Conservation (phyloP, 2,329 filamentous ascomycete genomes). For the Chaetomiaceae sp. region DNA sequence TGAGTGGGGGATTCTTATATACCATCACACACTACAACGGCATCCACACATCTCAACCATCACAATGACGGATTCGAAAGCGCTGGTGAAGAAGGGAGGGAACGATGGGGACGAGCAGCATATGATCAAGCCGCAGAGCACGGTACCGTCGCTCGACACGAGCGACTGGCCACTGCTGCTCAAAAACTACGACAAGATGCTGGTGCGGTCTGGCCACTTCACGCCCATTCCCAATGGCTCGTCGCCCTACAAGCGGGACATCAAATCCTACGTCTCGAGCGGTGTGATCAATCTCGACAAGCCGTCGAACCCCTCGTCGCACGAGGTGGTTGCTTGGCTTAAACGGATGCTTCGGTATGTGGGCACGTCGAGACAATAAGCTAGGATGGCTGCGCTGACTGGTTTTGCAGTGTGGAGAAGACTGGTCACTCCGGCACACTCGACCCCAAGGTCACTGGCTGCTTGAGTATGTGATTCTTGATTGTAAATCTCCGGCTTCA, state of each 20-base stretch:
- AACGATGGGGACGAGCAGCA: constrained; percentile 60
- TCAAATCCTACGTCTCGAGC: constrained; percentile 95
- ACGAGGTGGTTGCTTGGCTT: constrained; percentile 99
- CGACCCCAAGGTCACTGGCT: constrained; percentile 82
- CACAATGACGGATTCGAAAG: constrained; percentile 17
- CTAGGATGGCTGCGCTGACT: constrained; percentile 6
- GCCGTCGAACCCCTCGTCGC: constrained; percentile 93
- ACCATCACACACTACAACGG: constrained; percentile 8
- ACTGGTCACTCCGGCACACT: constrained; percentile 98
- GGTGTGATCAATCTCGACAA: constrained; percentile 99
- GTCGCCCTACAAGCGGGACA: constrained; percentile 84
- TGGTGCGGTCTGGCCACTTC: constrained; percentile 92
- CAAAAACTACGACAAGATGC: constrained; percentile 92
- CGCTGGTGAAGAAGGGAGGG: constrained; percentile 11
- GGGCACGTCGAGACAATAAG: background rate
- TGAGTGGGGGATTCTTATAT: constrained; percentile 7
- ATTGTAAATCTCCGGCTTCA: background rate
- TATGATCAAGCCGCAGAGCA: constrained; percentile 87
- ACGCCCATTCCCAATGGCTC: constrained; percentile 93
- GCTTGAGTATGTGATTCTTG: constrained; percentile 33
- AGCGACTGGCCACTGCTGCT: constrained; percentile 89
- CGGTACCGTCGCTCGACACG: constrained; percentile 73
- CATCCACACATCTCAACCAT: no score
- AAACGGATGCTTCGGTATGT: constrained; percentile 88
- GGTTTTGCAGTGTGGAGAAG: constrained; percentile 72